Evolutionary conservation across 345 rosid genomes (phyloP).

Genomic region (Moricandia arvensis): DNA sequence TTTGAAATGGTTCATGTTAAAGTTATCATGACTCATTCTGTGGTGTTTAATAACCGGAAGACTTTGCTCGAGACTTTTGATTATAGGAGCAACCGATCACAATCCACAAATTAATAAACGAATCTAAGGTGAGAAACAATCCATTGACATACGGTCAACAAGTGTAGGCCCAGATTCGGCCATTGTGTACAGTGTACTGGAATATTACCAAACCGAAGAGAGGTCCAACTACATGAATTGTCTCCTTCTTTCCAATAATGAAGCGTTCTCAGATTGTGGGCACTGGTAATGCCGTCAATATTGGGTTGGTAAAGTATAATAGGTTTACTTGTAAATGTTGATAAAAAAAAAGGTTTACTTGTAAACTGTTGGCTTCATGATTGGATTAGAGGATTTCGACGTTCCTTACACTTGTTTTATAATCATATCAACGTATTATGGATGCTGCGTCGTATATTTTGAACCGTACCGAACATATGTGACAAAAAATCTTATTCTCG

Average conservation of each 20-base stretch:
- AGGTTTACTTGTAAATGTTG: background rate
- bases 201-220: slow-evolving; percentile 30
- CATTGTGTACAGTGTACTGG: slow-evolving; percentile 3
- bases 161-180: slow-evolving; percentile 24
- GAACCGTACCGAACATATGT: background rate
- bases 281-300: background rate
- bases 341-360: background rate
- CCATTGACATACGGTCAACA: slow-evolving; percentile 7
- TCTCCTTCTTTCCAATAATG: background rate
- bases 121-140: slow-evolving; percentile 3
- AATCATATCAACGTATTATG: background rate
- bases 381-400: background rate
- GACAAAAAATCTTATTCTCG: background rate
- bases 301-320: slow-evolving; percentile 17
- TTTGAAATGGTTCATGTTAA: background rate
- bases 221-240: slow-evolving; percentile 10
- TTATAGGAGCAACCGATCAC: slow-evolving; percentile 19
- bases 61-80: slow-evolving; percentile 10
- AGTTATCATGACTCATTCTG: background rate
- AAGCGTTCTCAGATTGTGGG: background rate
- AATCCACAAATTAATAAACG: background rate
- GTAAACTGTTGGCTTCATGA: background rate
- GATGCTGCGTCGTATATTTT: background rate
- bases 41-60: slow-evolving; percentile 1
- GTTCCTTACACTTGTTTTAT: background rate